These are phyloP conservation scores for Colletotrichum eleusines DNA, from an alignment of 2,329 filamentous ascomycete species.

Conservation along the genomic window DNA sequence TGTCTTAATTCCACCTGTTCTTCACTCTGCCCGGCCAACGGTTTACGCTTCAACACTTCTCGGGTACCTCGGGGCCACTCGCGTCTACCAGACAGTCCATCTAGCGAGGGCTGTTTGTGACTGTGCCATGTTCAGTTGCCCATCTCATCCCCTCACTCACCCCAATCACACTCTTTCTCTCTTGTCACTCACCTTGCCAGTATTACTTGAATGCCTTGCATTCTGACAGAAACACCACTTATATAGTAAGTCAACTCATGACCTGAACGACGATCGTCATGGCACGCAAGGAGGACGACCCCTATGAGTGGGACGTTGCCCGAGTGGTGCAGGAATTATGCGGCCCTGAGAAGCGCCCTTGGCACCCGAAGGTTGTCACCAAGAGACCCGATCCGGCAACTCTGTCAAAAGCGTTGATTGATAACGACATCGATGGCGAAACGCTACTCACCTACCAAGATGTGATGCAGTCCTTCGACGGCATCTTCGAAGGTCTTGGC, in stretches of 20 bases:
- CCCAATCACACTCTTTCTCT: no score
- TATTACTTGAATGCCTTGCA: neutral
- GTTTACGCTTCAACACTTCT: neutral
- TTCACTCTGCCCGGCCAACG: neutral
- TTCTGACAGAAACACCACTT: neutral
- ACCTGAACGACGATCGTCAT: constrained; percentile 43
- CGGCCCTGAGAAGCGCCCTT: constrained; percentile 59
- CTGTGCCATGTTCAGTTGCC: neutral
- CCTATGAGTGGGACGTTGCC: constrained; percentile 79
- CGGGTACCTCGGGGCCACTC: neutral
- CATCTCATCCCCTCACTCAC: neutral
- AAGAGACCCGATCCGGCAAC: constrained; percentile 63
- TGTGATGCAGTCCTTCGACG: constrained; percentile 58
- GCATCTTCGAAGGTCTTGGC: constrained; percentile 66
- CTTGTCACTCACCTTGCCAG: neutral
- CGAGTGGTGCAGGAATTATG: constrained; percentile 77
- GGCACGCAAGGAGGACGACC: constrained; percentile 65
- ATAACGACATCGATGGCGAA: constrained; percentile 75
- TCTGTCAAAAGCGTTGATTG: constrained; percentile 68
- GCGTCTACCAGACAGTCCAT: neutral
- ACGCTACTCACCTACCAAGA: constrained; percentile 70
- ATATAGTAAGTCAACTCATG: constrained; percentile 9
- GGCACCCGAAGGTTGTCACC: constrained; percentile 53
- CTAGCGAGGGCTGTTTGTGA: neutral
- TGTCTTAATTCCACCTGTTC: neutral